These are phyloP conservation scores for Myriosclerotinia curreyana DNA, from an alignment of 2,329 filamentous ascomycete species.

Conservation along the genomic window DNA sequence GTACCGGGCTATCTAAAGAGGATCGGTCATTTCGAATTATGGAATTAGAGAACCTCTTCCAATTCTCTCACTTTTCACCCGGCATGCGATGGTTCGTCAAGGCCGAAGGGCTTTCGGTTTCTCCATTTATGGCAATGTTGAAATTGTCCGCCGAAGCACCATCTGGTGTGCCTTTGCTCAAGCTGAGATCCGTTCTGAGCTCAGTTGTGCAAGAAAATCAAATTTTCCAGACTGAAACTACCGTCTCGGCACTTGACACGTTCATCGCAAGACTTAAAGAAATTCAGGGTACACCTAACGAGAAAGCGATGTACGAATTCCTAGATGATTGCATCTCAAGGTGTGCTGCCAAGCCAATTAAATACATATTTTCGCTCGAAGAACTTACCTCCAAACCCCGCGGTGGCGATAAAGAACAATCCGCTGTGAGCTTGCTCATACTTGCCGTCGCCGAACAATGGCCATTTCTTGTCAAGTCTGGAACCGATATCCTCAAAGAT, in stretches of 20 bases:
- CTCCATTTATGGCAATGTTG: constrained; percentile 70
- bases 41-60: constrained; percentile 77
- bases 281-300: constrained; percentile 36
- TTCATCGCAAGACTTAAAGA: constrained; percentile 43
- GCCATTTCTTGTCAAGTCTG: constrained; percentile 60
- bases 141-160: constrained; percentile 53
- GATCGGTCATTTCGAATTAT: constrained; percentile 59
- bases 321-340: constrained; percentile 80
- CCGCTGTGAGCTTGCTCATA: constrained; percentile 59
- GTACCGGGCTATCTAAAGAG: constrained; percentile 43
- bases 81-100: constrained; percentile 91
- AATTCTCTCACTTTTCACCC: constrained; percentile 75
- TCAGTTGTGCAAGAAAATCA: constrained; percentile 64
- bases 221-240: constrained; percentile 53
- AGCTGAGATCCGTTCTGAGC: constrained; percentile 54
- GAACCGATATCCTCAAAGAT: constrained; percentile 45
- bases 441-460: constrained; percentile 75
- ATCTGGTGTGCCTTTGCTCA: constrained; percentile 48
- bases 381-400: constrained; percentile 46
- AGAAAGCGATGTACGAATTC: constrained; percentile 60
- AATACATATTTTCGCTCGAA: constrained; percentile 72
- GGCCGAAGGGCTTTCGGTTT: constrained; percentile 58
- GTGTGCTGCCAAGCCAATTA: constrained; percentile 73
- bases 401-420: constrained; percentile 35
- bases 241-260: constrained; percentile 47